Evolutionary conservation across 164 flowering plant genomes (phyloP).

Genomic region (Stephania yunnanensis): DNA sequence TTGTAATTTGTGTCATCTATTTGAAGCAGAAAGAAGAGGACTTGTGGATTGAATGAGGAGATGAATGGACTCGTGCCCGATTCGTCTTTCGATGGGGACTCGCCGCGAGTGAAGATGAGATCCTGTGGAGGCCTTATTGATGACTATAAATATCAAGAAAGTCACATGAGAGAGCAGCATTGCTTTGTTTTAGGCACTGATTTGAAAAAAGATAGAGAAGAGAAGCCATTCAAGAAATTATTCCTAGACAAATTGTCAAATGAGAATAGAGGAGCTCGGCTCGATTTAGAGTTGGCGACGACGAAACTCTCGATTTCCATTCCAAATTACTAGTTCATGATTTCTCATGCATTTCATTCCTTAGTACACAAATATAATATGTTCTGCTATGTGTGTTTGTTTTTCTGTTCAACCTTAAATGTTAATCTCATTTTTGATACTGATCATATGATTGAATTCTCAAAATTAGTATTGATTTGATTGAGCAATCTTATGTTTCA

Average conservation of each 20-base stretch:
- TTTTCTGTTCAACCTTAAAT: too few relatives aligned
- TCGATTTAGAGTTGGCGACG: slow-evolving; percentile 12
- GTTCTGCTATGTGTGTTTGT: background rate
- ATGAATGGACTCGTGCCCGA: slow-evolving; percentile 20
- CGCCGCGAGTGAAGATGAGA: slow-evolving; percentile 19
- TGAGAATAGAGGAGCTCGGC: slow-evolving; percentile 15
- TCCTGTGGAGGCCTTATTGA: slow-evolving; percentile 7
- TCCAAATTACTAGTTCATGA: background rate
- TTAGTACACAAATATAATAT: background rate
- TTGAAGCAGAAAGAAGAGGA: slow-evolving; percentile 18
- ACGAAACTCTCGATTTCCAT: slow-evolving; percentile 35
- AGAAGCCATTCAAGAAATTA: slow-evolving; percentile 36
- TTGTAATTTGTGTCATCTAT: background rate
- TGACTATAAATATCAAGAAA: slow-evolving; percentile 13
- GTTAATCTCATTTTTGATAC: too few relatives aligned
- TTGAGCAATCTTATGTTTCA: background rate
- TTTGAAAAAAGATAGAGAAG: slow-evolving; percentile 25
- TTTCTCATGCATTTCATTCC: background rate
- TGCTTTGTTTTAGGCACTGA: slow-evolving; percentile 39
- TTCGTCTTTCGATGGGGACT: slow-evolving; percentile 8
- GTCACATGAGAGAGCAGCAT: slow-evolving; percentile 24
- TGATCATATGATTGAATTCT: background rate
- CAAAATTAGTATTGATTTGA: background rate
- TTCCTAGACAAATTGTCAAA: slow-evolving; percentile 27
- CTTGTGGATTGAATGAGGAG: slow-evolving; percentile 26